Base-by-base conservation (phyloP, 805 yeast genomes). In the Metschnikowia santaceciliae region DNA sequence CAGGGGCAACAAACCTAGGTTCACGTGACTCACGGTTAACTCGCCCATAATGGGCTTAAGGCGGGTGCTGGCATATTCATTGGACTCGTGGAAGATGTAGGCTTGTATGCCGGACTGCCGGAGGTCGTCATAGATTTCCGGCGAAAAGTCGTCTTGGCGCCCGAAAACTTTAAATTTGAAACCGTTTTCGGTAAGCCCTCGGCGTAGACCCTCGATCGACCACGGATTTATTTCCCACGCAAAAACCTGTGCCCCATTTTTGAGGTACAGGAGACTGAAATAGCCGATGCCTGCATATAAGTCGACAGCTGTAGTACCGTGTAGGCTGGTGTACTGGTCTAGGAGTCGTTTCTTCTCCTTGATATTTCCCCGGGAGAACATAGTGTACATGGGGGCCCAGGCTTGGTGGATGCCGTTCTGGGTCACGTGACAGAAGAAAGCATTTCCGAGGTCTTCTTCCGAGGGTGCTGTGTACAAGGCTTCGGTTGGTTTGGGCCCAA, bases 221-320 rank as follows among this genome's bases (percentile, higher is more conserved):
- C 94, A 88, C 2, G 89, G 87, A 59, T 90, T 89, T 41, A 89
- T 65, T 54, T 89, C 96, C 89, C 96, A 89, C 61, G 95, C 83
- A 44, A 82, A 76, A 1, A 88, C 67, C 6, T 67, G 60, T 1
- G 90, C 88, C 0, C 77, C 76, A 30, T 74, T 69, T 44, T 70
- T 71, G 42, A 86, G 69, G 60, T 90, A 89, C 42, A 88, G 75
- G 23, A 90, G 68, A 6, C 90, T 79, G 64, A 89, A 89, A 65
- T 89, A 89, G 3, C 96, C 96, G 45, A 89, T 90, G 0, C 96
- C 96, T 32, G 87, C 83, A 63, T 89, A 89, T 40, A 90, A 60
- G 61, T 89, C 96, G 3, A 86, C 72, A 0, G 86, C 80, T 20
- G 71, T 75, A 0, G 72, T 69, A 11, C 65, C 72, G 8, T 58